Evolutionary conservation across 176 grass and related monocot species (phyloP), one percentile per base, ranked within the genome.

Genomic region (Musa acuminata): DNA sequence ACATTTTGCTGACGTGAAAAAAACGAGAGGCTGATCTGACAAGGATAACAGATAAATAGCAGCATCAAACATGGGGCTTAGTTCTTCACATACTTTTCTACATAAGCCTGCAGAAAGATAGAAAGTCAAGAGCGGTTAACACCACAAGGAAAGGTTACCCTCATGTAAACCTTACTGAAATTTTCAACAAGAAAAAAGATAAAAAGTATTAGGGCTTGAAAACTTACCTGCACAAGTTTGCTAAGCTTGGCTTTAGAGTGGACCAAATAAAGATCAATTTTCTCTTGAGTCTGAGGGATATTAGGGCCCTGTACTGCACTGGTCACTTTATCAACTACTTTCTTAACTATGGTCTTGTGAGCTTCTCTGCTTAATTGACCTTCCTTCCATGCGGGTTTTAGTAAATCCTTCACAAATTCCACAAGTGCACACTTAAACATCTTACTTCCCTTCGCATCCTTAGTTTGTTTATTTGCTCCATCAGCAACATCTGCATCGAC

Each of bases 311-410:
- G 89, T 12, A 99, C 80, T 10, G 91, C 83, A 86, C 88, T 77
- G 14, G 83, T 91, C 70, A 99, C 96, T 71, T 99, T 99, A 68
- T 99, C 88, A 0, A 99, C 88, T 23, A 99, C 96, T 79, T 95
- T 99, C 84, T 99, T 99, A 77, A 99, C 96, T 1, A 99, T 99
- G 22, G 91, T 91, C 66, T 99, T 99, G 67, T 99, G 91, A 13
- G 89, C 19, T 77, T 99, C 96, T 77, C 87, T 89, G 75, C 82
- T 99, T 79, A 99, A 54, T 21, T 99, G 91, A 17, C 96, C 96
- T 49, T 99, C 91, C 86, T 99, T 99, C 96, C 96, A 99, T 9
- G 85, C 87, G 12, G 96, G 96, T 70, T 99, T 99, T 53, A 99
- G 77, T 12, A 90, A 58, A 52, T 99, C 96, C 84, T 99, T 99